phyloP scores from a whole-genome alignment of 1,139 yeast species.

The Lizanozyma gosingica region DNA sequence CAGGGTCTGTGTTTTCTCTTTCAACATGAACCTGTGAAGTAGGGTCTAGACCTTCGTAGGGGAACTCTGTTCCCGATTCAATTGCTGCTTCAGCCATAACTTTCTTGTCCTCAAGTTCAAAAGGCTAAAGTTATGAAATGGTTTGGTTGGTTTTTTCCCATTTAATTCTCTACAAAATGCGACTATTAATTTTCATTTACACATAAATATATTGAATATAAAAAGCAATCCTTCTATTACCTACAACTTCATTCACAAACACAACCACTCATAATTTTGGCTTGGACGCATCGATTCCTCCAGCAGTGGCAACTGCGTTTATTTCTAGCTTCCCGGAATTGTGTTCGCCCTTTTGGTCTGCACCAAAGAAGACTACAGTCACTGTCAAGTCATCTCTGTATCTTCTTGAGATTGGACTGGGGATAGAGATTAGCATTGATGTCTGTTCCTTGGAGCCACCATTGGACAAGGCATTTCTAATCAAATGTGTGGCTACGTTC shows the following conservation, averaged over 20 bases:
- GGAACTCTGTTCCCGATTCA: background rate
- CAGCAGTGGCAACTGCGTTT: constrained; percentile 51
- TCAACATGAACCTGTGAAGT: background rate
- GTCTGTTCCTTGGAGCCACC: constrained; percentile 87
- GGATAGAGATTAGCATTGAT: constrained; percentile 80
- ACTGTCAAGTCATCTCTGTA: constrained; percentile 95
- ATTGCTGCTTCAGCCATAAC: background rate
- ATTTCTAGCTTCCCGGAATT: constrained; percentile 44
- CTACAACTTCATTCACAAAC: too few relatives aligned
- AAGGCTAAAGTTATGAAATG: too few relatives aligned
- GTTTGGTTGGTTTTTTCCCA: too few relatives aligned
- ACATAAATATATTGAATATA: too few relatives aligned
- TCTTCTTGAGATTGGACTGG: constrained; percentile 86
- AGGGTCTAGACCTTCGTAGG: background rate
- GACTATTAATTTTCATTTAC: too few relatives aligned
- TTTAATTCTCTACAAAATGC: too few relatives aligned
- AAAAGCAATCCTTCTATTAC: too few relatives aligned
- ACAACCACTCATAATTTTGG: constrained; percentile 36
- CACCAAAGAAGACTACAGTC: constrained; percentile 87
- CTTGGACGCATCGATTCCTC: constrained; percentile 39
- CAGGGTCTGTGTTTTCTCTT: background rate
- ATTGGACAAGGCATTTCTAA: constrained; percentile 83
- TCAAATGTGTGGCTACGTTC: constrained; percentile 86
- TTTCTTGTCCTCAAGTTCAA: too few relatives aligned
- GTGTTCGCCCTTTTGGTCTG: constrained; percentile 32